Evolutionary conservation across 2,329 filamentous ascomycete species (phyloP), one percentile per base, ranked within the genome.

Genomic region (Westerdykella sp.): DNA sequence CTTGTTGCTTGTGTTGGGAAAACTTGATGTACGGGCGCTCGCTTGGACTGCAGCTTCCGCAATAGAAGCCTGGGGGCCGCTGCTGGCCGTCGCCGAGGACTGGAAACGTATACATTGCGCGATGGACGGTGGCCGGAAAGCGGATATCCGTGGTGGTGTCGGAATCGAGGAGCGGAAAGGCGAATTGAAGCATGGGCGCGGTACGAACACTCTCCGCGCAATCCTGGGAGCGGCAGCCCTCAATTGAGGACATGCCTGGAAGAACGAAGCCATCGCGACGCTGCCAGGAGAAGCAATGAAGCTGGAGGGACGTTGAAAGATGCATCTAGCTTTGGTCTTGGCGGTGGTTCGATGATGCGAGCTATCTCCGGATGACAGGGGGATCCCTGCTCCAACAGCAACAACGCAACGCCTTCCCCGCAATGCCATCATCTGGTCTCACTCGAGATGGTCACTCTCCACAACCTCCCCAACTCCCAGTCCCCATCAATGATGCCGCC

Each of bases 1-100:
- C 68, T 86, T 93, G 45, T 83, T 80, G 52, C 79, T 88, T 9
- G 78, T 79, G 56, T 85, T 67, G 14, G 78, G 77, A 56, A 77
- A 80, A 55, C 60, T 64, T 49, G 63, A 59, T 11, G 52, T 49
- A 11, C 45, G 47, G 34, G 40, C 39, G 15, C 40, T 46, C 21
- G 36, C 35, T 28, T 46, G 39, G 16, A 51, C 22, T 16, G 40
- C 39, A 2, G 40, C 40, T 6, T 49, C 51, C 31, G 48, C 50
- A 7, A 48, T 40, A 6, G 51, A 40, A 13, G 46, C 40, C 28
- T 53, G 56, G 6, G 37, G 23, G 10, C 5, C 32, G 5, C 45
- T 40, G 28, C 44, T 45, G 2, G 46, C 40, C n/a, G 51, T 46
- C 7, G 56, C 44, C 14, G 56, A 48, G 10, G 65, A 66, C 42